phyloP scores from a whole-genome alignment of 805 yeast genomes.

The fission yeast (Schizosaccharomyces pombe) region DNA sequence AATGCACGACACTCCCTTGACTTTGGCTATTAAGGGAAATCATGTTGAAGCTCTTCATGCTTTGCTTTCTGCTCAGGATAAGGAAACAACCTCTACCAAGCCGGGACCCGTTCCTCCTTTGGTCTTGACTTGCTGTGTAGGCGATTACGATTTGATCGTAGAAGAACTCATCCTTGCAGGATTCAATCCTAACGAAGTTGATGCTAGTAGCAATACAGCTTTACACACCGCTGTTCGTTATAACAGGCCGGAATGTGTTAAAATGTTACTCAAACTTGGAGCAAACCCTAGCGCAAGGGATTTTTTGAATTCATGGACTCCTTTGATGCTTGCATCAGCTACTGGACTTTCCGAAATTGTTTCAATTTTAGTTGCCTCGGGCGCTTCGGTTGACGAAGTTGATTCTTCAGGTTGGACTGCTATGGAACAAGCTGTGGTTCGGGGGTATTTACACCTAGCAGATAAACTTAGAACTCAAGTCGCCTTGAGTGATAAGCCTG shows the following conservation, averaged over 20 bases:
- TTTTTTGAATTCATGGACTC: constrained; percentile 75
- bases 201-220: neutral
- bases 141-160: neutral
- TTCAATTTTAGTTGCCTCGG: constrained; percentile 26
- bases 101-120: neutral
- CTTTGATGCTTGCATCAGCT: constrained; percentile 69
- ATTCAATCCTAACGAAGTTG: neutral
- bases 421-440: constrained; percentile 80
- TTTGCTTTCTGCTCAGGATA: neutral
- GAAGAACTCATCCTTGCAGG: neutral
- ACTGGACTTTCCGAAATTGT: constrained; percentile 50
- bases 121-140: neutral
- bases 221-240: neutral
- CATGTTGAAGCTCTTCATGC: neutral
- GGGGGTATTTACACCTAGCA: constrained; percentile 64
- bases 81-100: neutral
- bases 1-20: neutral
- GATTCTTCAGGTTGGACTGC: constrained; percentile 93
- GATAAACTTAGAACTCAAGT: constrained; percentile 16
- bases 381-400: constrained; percentile 29
- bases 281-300: constrained; percentile 19
- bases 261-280: neutral
- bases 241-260: neutral
- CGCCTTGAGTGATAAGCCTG: neutral
- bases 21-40: neutral